Base-by-base conservation (phyloP, 225 moss, liverwort and hornwort genomes). In the Physcomitrellopsis africana region DNA sequence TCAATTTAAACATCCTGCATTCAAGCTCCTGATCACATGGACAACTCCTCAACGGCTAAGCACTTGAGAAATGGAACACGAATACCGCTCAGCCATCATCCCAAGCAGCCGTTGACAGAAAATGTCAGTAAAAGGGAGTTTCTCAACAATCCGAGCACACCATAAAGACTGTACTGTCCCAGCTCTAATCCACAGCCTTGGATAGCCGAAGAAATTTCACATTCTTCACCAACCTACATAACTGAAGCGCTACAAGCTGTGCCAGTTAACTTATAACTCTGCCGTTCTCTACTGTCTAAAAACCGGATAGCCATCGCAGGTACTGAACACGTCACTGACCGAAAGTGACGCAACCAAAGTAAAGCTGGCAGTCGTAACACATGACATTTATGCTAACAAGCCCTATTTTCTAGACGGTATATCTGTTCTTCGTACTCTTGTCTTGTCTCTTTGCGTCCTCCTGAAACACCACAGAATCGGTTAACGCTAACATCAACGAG, bases 361-460 rank as follows among this genome's bases (percentile, higher is more conserved):
- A 75, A 65, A 49, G 60, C 82, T 49, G 79, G 60, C 9, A 70
- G 41, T 62, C 54, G 9, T 71, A 71, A 61, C 47, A 61, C 16
- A 42, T 29, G 13, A 43, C 17, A 77, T 57, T 56, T 22, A 58
- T 11, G 55, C 43, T 63, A 66, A 68, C 44, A 24, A 15, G 13
- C 66, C 65, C 65, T 63, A 76, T 54, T n/a, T 8, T 52, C 78
- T 89, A 95, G 60, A 95, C 82, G 58, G 23, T 86, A 75, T 95
- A 95, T 80, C 89, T 83, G 87, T 86, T 92, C 83, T 92, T 95
- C 20, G 91, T 87, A 72, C 43, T 46, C 65, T 91, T 94, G 51
- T 94, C 94, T 71, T 83, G 81, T 74, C 87, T 88, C 81, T 86
- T 95, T 7, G 86, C 91, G 55, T 95, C 95, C 7, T 95, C 95